phyloP scores from a whole-genome alignment of 2,329 filamentous ascomycete species.

The Aspergillus sp. region DNA sequence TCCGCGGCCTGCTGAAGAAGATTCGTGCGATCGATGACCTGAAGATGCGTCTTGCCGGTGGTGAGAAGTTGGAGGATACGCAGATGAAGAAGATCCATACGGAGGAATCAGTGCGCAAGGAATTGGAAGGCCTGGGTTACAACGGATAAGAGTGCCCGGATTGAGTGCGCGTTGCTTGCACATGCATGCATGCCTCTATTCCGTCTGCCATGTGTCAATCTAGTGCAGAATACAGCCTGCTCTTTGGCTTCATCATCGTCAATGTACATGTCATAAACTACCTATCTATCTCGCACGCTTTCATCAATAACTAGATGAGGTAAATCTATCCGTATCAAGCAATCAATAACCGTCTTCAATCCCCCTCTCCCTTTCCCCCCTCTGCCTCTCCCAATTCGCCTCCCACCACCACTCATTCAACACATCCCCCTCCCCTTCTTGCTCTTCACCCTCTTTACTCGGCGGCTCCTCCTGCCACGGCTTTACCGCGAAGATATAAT shows the following conservation, averaged over 20 bases:
- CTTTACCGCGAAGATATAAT: slow-evolving; percentile 63
- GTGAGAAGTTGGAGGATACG: slow-evolving; percentile 96
- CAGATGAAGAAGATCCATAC: slow-evolving; percentile 98
- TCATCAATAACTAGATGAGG: not conserved
- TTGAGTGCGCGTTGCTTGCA: not conserved
- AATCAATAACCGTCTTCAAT: slow-evolving; percentile 1
- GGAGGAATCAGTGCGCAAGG: slow-evolving; percentile 78
- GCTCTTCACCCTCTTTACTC: not conserved
- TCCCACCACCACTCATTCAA: slow-evolving; percentile 60
- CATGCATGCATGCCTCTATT: not conserved
- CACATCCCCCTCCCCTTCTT: slow-evolving; percentile 35
- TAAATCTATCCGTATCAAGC: not conserved
- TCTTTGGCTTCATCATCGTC: not conserved
- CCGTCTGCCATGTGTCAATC: slow-evolving; percentile 4
- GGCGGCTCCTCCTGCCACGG: slow-evolving; percentile 57
- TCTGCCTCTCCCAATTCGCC: slow-evolving; percentile 50
- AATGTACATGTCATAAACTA: not conserved
- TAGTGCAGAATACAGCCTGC: not conserved
- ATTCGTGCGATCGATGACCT: slow-evolving; percentile 95
- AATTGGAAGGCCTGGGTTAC: slow-evolving; percentile 66
- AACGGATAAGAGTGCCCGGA: slow-evolving; percentile 27
- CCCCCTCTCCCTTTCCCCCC: slow-evolving; percentile 42
- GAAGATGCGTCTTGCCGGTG: slow-evolving; percentile 91
- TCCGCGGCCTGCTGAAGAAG: slow-evolving; percentile 92
- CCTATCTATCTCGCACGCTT: not conserved